Evolutionary conservation across 208 protist genomes (phyloP).

Genomic region (Wallacemonas sp.): DNA sequence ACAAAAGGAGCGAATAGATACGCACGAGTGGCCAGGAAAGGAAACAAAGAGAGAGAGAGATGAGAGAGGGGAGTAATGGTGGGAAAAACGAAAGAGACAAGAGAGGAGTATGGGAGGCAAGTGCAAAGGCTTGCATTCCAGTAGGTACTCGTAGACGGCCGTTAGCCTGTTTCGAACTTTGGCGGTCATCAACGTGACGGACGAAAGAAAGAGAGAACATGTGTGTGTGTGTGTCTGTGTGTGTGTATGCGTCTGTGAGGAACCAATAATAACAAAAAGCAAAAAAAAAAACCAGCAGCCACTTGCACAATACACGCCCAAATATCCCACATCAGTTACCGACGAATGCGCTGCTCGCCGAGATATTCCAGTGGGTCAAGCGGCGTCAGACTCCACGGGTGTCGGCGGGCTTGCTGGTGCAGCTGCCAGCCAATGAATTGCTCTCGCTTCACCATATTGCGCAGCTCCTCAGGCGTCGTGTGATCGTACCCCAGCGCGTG

Average conservation of each 20-base stretch:
- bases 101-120: background rate
- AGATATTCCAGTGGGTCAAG: slow-evolving; percentile 53
- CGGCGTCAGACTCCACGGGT: slow-evolving; percentile 33
- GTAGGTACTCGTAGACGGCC: too few species aligned
- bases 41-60: background rate
- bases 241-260: too few species aligned
- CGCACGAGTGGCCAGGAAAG: too few species aligned
- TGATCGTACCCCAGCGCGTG: slow-evolving; percentile 84
- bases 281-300: too few species aligned
- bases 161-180: too few species aligned
- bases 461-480: slow-evolving; percentile 49
- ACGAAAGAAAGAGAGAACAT: too few species aligned
- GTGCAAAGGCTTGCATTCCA: background rate
- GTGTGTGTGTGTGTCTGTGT: too few species aligned
- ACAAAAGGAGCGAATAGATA: too few species aligned
- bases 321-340: background rate
- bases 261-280: too few species aligned
- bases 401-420: slow-evolving; percentile 34
- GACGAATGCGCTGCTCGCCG: background rate
- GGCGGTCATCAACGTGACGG: too few species aligned
- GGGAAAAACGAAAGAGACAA: background rate
- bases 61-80: background rate
- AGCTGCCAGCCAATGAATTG: slow-evolving; percentile 52
- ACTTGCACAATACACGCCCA: background rate
- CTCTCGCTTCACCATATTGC: slow-evolving; percentile 64